Evolutionary conservation across 2,329 filamentous ascomycete species (phyloP).

Genomic region (Malbranchea zuffiana): DNA sequence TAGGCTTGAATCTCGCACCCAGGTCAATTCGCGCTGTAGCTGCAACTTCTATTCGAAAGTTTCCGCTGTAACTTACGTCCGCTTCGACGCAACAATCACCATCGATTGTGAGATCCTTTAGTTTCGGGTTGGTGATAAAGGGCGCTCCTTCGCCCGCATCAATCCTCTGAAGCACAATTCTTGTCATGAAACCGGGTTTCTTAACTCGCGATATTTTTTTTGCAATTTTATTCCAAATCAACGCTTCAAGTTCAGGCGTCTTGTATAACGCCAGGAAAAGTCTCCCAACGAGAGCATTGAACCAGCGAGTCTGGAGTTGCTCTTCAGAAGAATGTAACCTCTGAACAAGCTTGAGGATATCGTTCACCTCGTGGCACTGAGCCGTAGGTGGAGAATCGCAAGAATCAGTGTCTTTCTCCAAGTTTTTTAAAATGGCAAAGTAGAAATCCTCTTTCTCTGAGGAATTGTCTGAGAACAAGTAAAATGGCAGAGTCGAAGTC

Average conservation of each 20-base stretch:
- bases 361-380: constrained; percentile 66
- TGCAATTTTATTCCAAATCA: constrained; percentile 74
- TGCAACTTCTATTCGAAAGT: constrained; percentile 78
- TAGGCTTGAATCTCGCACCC: constrained; percentile 73
- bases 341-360: constrained; percentile 83
- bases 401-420: constrained; percentile 55
- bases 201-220: constrained; percentile 95
- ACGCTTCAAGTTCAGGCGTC: constrained; percentile 67
- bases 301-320: constrained; percentile 78
- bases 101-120: constrained; percentile 81
- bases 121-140: constrained; percentile 73
- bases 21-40: constrained; percentile 89
- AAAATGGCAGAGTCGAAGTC: constrained; percentile 66
- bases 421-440: constrained; percentile 76
- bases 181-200: constrained; percentile 78
- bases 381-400: constrained; percentile 54
- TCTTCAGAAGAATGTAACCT: constrained; percentile 85
- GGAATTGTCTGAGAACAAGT: constrained; percentile 85
- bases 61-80: constrained; percentile 79
- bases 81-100: constrained; percentile 80
- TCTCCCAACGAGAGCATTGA: constrained; percentile 82
- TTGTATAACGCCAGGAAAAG: constrained; percentile 81
- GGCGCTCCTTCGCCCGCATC: constrained; percentile 80
- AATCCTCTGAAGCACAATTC: constrained; percentile 70
- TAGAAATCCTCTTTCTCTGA: constrained; percentile 99